Evolutionary conservation across 2,329 filamentous ascomycete species (phyloP), one percentile per base, ranked within the genome.

Genomic region (Westerdykella sp.): DNA sequence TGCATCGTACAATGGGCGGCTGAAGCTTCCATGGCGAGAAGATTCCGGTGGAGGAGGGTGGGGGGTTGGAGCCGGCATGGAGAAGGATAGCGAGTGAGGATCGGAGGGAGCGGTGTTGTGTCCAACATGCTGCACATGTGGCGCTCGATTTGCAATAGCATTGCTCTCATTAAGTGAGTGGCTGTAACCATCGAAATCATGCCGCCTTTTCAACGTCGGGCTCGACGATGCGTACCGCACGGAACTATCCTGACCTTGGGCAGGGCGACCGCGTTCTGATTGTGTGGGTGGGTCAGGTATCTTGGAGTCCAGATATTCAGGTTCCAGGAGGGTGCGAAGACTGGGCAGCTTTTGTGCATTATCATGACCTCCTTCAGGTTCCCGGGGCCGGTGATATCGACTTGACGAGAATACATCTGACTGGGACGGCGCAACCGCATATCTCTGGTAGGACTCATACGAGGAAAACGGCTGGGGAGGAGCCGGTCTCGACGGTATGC

Each of bases 401-500:
- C 41, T 47, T 45, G 55, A 43, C 22, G 48, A 46, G 21, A 55
- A 40, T 34, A 58, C 49, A 16, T 65, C 56, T 41, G 57, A 51
- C 40, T 54, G 58, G 40, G 60, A 59, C 7, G 54, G 47, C 42
- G 55, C 51, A 42, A 52, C 56, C 50, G 46, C 53, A 39, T 55
- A 45, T 44, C 50, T 48, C 45, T 59, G 52, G 45, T 63, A 64
- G 25, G 56, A 48, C 45, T 43, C 53, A 51, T 62, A 60, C 35
- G 57, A 57, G 10, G 54, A 45, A 45, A 46, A 51, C 28, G 50
- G 39, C 31, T 53, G 50, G 31, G 56, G 53, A 52, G 59, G 59
- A 23, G 56, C 59, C 49, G 57, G 55, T 86, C 88, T 95, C 57
- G 87, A 85, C 1, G 88, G 87, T 62, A 95, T 95, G 43, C 94